Evolutionary conservation across 2,329 filamentous ascomycete species (phyloP).

Genomic region (Septoria linicola): DNA sequence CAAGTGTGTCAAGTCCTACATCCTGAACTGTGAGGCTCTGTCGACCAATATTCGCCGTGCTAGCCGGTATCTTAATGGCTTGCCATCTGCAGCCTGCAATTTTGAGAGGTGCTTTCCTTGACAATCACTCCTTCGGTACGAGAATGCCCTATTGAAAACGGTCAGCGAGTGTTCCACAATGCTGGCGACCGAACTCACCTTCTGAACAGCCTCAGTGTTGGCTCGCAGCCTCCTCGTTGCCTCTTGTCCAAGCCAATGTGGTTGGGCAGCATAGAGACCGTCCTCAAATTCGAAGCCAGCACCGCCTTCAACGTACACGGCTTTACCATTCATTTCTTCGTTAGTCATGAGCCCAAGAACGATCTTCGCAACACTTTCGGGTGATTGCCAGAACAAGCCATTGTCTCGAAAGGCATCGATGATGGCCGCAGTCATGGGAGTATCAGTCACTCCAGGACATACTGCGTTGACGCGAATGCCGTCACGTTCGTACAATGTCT

Average conservation of each 20-base stretch:
- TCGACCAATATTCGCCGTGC: no score
- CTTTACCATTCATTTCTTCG: conserved; percentile 41
- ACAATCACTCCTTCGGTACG: conserved; percentile 6
- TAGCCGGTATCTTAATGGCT: no score
- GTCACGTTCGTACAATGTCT: conserved; percentile 28
- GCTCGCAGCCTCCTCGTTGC: conserved; percentile 28
- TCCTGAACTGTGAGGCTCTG: background rate
- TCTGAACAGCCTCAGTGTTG: conserved; percentile 27
- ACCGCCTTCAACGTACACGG: conserved; percentile 47
- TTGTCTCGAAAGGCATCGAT: conserved; percentile 22
- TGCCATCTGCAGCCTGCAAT: no score
- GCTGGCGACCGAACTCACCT: conserved; percentile 12
- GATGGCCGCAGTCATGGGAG: conserved; percentile 34
- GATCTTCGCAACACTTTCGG: conserved; percentile 28
- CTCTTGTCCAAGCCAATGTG: conserved; percentile 46
- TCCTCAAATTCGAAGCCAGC: conserved; percentile 49
- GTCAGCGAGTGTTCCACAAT: conserved; percentile 1
- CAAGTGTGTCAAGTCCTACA: conserved; percentile 5
- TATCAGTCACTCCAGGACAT: conserved; percentile 47
- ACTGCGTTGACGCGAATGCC: conserved; percentile 43
- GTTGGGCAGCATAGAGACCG: conserved; percentile 43
- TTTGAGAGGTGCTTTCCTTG: no score
- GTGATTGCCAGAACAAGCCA: conserved; percentile 24
- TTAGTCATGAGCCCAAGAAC: conserved; percentile 36
- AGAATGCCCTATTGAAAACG: conserved; percentile 4